phyloP scores from a whole-genome alignment of 768 basidiomycete species.

The Mycena belliarum region DNA sequence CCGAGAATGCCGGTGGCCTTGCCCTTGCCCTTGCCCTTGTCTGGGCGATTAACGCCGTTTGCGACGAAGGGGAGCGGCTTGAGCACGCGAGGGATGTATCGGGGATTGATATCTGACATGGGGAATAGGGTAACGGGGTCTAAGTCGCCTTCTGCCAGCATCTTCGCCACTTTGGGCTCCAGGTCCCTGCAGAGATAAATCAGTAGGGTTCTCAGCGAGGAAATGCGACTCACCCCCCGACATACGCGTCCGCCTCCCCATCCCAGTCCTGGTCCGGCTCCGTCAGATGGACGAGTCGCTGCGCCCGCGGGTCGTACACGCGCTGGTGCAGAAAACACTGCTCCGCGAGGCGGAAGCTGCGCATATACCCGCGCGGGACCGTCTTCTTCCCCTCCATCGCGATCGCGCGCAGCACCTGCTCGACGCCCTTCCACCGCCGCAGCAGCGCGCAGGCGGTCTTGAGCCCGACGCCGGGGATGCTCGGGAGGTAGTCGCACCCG shows the following conservation, averaged over 20 bases:
- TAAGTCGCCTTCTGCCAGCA: slow-evolving; percentile 65
- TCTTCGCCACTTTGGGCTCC: slow-evolving; percentile 61
- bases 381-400: slow-evolving; percentile 81
- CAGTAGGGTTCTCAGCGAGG: neutral
- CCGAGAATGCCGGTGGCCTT: slow-evolving; percentile 49
- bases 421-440: slow-evolving; percentile 82
- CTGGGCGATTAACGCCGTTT: slow-evolving; percentile 24
- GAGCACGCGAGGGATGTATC: slow-evolving; percentile 53
- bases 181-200: slow-evolving; percentile 51
- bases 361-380: slow-evolving; percentile 76
- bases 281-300: slow-evolving; percentile 70
- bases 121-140: slow-evolving; percentile 69
- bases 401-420: slow-evolving; percentile 76
- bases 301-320: slow-evolving; percentile 76
- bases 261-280: slow-evolving; percentile 60
- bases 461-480: slow-evolving; percentile 87
- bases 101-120: slow-evolving; percentile 80
- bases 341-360: slow-evolving; percentile 80
- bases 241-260: slow-evolving; percentile 65
- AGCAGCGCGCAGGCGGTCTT: slow-evolving; percentile 89
- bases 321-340: slow-evolving; percentile 91
- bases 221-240: slow-evolving; percentile 57
- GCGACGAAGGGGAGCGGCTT: slow-evolving; percentile 37
- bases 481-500: slow-evolving; percentile 91
- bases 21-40: slow-evolving; percentile 52